Evolutionary conservation across 2,329 filamentous ascomycete genomes (phyloP), one percentile per base, ranked within the genome.

Genomic region (Fusarium anthophilum): DNA sequence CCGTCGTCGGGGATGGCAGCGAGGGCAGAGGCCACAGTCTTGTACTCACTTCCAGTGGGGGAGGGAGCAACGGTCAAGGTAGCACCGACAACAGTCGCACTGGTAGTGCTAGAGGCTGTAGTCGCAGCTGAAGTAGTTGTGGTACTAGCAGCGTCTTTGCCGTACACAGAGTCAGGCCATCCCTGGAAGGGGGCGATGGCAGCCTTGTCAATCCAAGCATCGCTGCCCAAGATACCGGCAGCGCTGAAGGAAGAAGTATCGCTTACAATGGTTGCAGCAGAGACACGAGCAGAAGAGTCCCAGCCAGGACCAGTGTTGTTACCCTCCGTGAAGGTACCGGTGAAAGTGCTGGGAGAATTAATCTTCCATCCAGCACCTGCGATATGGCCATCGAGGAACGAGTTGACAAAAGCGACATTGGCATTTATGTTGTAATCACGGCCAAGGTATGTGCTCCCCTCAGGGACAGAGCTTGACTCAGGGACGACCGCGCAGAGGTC

Each of bases 161-260:
- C 62, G 51, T 81, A 81, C 9, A 78, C 63, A 5, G 80, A 81
- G 14, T 76, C 69, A 2, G 80, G 80, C 70, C 78, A 81, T 0
- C 77, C 78, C 13, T 69, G 35, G 38, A 81, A 80, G 4, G 79
- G 75, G 5, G 76, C 78, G 12, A 81, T 74, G 8, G 79, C 77
- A 43, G 74, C 64, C 30, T 76, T 72, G 47, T 82, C 80, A 15
- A 82, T 72, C 80, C 80, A 82, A 55, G 72, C 69, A 26, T 79
- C 75, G n/a, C 81, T 77, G 18, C 79, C 79, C 17, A 82, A 69
- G 11, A 81, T 66, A 38, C 72, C 76, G 6, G 84, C 85, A 6
- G 80, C 83, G 3, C 82, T 91, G 66, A 82, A 79, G 71, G 91
- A 89, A 70, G 92, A 88, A 67, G 80, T 86, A 54, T 84, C 76